Percentiles rank a stretch among this genome's conserved stretches.
Conservation (phyloP, 345 rosid genomes). For the Luvunga scandens region DNA sequence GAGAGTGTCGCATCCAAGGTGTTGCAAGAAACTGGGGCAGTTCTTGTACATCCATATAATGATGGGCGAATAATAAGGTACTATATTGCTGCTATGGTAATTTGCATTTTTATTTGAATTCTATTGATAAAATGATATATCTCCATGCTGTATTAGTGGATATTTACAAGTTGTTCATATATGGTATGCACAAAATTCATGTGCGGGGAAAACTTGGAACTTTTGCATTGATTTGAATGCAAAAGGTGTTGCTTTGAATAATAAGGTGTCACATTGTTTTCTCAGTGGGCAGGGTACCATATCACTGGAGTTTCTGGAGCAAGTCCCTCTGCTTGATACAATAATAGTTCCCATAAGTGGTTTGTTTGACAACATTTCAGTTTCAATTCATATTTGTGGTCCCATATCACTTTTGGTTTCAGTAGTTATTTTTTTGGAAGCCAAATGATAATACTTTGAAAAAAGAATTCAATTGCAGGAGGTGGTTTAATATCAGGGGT, state of each 20-base stretch:
- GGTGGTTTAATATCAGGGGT: slow-evolving; percentile 90
- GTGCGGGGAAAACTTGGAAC: background rate
- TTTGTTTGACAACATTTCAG: slow-evolving; percentile 20
- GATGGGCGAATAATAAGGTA: slow-evolving; percentile 78
- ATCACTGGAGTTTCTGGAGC: slow-evolving; percentile 79
- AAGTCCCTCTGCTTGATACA: slow-evolving; percentile 61
- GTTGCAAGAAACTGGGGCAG: slow-evolving; percentile 71
- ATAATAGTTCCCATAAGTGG: slow-evolving; percentile 89
- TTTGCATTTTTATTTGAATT: background rate
- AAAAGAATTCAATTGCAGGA: slow-evolving; percentile 38
- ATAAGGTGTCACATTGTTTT: too few relatives aligned
- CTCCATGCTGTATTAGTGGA: background rate
- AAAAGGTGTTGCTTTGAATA: too few relatives aligned
- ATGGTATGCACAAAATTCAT: background rate
- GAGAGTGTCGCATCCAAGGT: slow-evolving; percentile 59
- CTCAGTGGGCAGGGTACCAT: slow-evolving; percentile 89
- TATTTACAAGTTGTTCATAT: background rate
- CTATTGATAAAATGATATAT: background rate
- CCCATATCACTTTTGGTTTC: background rate
- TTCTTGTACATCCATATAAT: slow-evolving; percentile 79
- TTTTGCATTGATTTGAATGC: slow-evolving; percentile 1
- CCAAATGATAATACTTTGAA: background rate
- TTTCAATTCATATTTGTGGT: slow-evolving; percentile 1
- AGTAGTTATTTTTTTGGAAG: too few relatives aligned
- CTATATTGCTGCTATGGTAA: background rate